Percentiles rank a stretch among this genome's conserved stretches.
phyloP scores from a whole-genome alignment of 2,329 filamentous ascomycete species.

The Exophiala oligosperma region DNA sequence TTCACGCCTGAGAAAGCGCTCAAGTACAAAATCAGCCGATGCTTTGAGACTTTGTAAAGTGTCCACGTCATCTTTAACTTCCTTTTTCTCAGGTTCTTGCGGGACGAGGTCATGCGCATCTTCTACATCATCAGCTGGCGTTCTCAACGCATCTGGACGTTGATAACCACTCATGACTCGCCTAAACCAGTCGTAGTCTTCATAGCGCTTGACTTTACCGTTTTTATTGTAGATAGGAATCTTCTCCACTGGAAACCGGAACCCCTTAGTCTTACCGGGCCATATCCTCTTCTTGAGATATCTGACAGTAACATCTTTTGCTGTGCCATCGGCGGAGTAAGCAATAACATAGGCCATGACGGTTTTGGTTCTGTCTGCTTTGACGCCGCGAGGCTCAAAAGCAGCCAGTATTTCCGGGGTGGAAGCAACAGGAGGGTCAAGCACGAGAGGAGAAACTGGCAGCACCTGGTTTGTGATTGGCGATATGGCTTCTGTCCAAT shows the following conservation, averaged over 20 bases:
- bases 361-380: conserved; percentile 83
- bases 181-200: conserved; percentile 87
- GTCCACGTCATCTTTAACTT: conserved; percentile 71
- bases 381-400: conserved; percentile 79
- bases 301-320: conserved; percentile 90
- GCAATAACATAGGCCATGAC: conserved; percentile 87
- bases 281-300: conserved; percentile 81
- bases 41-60: conserved; percentile 87
- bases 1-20: conserved; percentile 84
- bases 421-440: conserved; percentile 66
- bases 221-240: conserved; percentile 74
- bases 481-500: conserved; percentile 90
- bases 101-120: conserved; percentile 75
- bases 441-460: conserved; percentile 72
- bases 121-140: conserved; percentile 75
- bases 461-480: conserved; percentile 76
- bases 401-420: conserved; percentile 70
- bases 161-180: conserved; percentile 73
- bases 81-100: conserved; percentile 70
- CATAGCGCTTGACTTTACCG: conserved; percentile 74
- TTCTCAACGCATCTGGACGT: conserved; percentile 54
- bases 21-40: conserved; percentile 80
- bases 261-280: conserved; percentile 87
- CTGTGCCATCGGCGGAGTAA: conserved; percentile 78
- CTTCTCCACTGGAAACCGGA: conserved; percentile 75